These are phyloP conservation scores for Polyporus tsugae DNA, from an alignment of 1,284 basidiomycete species.

Conservation along the genomic window DNA sequence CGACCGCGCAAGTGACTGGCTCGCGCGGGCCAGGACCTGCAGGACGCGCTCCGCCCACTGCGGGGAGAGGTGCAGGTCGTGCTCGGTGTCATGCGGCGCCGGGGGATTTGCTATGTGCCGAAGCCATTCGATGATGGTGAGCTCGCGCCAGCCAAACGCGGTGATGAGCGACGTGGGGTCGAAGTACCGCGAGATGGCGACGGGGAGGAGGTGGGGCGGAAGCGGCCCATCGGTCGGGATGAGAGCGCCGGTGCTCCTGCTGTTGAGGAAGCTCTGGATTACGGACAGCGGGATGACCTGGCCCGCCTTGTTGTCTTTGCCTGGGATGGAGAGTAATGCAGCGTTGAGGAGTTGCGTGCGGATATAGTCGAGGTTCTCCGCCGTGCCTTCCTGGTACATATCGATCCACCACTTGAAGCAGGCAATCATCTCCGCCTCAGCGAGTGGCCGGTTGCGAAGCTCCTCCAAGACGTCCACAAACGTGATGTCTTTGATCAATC, in stretches of 20 bases:
- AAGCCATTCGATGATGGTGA: slow-evolving; percentile 84
- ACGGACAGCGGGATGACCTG: slow-evolving; percentile 74
- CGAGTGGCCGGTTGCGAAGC: slow-evolving; percentile 77
- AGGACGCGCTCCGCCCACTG: slow-evolving; percentile 89
- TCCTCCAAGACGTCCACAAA: slow-evolving; percentile 90
- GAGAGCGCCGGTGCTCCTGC: slow-evolving; percentile 57
- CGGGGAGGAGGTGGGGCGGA: slow-evolving; percentile 81
- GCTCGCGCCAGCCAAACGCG: slow-evolving; percentile 85
- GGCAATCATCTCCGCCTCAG: slow-evolving; percentile 78
- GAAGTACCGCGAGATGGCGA: slow-evolving; percentile 73
- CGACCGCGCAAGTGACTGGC: slow-evolving; percentile 72
- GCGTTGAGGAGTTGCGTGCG: slow-evolving; percentile 75
- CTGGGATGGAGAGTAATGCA: slow-evolving; percentile 63
- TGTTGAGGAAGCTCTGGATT: slow-evolving; percentile 82
- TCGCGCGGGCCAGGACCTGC: slow-evolving; percentile 74
- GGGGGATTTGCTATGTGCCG: slow-evolving; percentile 66
- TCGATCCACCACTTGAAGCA: slow-evolving; percentile 93
- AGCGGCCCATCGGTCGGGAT: slow-evolving; percentile 88
- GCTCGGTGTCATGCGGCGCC: slow-evolving; percentile 53
- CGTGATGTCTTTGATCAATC: slow-evolving; percentile 83
- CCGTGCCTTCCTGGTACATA: slow-evolving; percentile 61
- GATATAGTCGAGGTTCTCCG: slow-evolving; percentile 53
- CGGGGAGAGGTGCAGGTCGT: slow-evolving; percentile 75
- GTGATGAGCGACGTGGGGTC: slow-evolving; percentile 61
- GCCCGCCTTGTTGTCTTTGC: slow-evolving; percentile 49